Conservation (phyloP, 805 yeast species). For the Wickerhamiella dianesei region DNA sequence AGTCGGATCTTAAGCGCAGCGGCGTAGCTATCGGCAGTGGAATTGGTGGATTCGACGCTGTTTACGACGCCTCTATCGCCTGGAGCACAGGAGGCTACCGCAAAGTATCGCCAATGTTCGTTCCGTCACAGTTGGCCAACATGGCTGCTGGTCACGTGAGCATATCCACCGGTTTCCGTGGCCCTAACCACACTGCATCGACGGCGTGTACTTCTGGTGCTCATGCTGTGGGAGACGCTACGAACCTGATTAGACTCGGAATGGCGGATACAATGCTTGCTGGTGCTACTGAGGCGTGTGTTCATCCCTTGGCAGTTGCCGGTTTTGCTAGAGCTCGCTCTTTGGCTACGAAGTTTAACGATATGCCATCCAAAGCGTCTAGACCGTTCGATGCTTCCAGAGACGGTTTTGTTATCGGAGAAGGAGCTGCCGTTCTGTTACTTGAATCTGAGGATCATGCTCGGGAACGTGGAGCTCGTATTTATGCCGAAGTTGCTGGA, state of each 20-base stretch:
- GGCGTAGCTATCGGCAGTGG: slow-evolving; percentile 88
- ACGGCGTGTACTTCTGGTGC: slow-evolving; percentile 98
- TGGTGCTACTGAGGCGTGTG: slow-evolving; percentile 84
- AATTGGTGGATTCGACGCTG: slow-evolving; percentile 72
- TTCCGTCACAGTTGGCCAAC: slow-evolving; percentile 70
- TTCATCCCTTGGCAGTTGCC: slow-evolving; percentile 75
- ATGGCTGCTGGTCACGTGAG: slow-evolving; percentile 94
- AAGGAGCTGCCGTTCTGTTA: slow-evolving; percentile 76
- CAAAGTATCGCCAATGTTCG: slow-evolving; percentile 69
- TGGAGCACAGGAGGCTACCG: slow-evolving; percentile 42
- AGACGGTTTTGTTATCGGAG: slow-evolving; percentile 83
- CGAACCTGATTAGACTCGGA: slow-evolving; percentile 61
- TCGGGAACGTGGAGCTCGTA: slow-evolving; percentile 41
- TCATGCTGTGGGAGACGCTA: slow-evolving; percentile 88
- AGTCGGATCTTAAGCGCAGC: slow-evolving; percentile 20
- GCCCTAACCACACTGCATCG: slow-evolving; percentile 77
- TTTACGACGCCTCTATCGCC: slow-evolving; percentile 46
- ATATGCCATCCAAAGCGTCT: slow-evolving; percentile 51
- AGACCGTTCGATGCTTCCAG: slow-evolving; percentile 75
- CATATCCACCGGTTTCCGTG: slow-evolving; percentile 59
- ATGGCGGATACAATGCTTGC: slow-evolving; percentile 80
- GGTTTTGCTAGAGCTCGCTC: slow-evolving; percentile 88
- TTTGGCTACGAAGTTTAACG: slow-evolving; percentile 49
- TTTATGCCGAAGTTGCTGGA: slow-evolving; percentile 73
- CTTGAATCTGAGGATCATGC: slow-evolving; percentile 75